Evolutionary conservation across 179 eudicot species (phyloP).

Genomic region (Camellia oleifera): DNA sequence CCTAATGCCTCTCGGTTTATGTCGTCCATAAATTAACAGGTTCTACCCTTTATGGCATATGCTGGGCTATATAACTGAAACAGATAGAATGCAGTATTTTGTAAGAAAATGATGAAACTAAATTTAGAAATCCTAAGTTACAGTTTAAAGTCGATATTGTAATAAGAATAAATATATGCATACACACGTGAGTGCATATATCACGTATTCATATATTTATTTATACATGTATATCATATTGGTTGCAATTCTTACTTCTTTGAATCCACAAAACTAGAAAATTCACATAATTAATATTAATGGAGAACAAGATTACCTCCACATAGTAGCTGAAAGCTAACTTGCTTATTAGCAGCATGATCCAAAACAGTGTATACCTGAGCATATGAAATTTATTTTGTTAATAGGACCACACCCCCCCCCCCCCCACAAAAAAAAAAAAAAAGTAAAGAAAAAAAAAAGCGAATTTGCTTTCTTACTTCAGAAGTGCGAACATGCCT

Average conservation of each 20-base stretch:
- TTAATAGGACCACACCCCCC: background rate
- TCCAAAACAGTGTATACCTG: constrained; percentile 96
- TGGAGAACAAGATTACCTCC: constrained; percentile 51
- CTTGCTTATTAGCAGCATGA: constrained; percentile 81
- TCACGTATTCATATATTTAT: background rate
- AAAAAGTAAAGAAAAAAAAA: too few relatives aligned
- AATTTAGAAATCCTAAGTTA: background rate
- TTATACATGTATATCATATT: background rate
- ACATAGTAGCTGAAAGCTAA: constrained; percentile 95
- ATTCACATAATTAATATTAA: background rate
- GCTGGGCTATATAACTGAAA: background rate
- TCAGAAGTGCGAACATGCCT: constrained; percentile 41
- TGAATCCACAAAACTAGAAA: background rate
- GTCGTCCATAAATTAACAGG: background rate
- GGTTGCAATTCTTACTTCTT: background rate
- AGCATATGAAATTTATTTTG: constrained; percentile 10
- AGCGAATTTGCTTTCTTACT: too few relatives aligned
- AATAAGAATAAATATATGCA: background rate
- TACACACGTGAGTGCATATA: background rate
- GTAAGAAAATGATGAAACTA: background rate
- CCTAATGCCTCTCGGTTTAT: background rate
- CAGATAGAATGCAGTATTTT: background rate
- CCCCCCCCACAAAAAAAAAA: too few relatives aligned
- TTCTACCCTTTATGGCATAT: background rate
- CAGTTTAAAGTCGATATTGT: background rate